Percentiles rank a stretch among this genome's conserved stretches.
These are phyloP conservation scores for Talaromyces thailandensis DNA, from an alignment of 495 filamentous ascomycete species.

Conservation along the genomic window DNA sequence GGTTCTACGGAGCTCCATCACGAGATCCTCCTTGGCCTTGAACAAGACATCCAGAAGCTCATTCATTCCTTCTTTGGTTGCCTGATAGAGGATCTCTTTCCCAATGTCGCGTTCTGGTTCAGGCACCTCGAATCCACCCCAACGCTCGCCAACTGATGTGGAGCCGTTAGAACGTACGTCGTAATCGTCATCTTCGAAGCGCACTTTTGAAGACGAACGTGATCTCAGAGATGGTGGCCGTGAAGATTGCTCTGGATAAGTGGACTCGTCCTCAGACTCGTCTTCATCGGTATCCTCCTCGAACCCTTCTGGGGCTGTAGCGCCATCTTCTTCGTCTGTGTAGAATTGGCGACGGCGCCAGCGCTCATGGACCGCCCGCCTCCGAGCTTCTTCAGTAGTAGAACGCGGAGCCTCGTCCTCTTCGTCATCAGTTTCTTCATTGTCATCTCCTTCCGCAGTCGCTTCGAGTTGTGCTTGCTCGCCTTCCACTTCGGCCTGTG, in stretches of 20 bases:
- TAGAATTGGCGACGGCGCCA: slow-evolving; percentile 71
- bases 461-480: slow-evolving; percentile 8
- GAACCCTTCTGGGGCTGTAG: slow-evolving; percentile 52
- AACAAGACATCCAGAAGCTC: slow-evolving; percentile 84
- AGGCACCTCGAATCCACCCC: slow-evolving; percentile 75
- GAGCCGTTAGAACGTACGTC: slow-evolving; percentile 71
- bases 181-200: slow-evolving; percentile 74
- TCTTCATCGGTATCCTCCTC: slow-evolving; percentile 53
- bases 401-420: background rate
- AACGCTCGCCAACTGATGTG: slow-evolving; percentile 64
- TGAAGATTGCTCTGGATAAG: slow-evolving; percentile 27
- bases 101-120: slow-evolving; percentile 74
- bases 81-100: slow-evolving; percentile 82
- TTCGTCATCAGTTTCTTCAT: slow-evolving; percentile 24
- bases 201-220: slow-evolving; percentile 74
- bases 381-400: slow-evolving; percentile 26
- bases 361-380: slow-evolving; percentile 54
- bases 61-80: slow-evolving; percentile 84
- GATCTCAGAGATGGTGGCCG: slow-evolving; percentile 56
- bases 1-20: slow-evolving; percentile 58
- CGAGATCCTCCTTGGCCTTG: slow-evolving; percentile 66
- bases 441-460: slow-evolving; percentile 16
- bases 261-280: slow-evolving; percentile 18
- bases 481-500: background rate
- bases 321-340: slow-evolving; percentile 71